phyloP scores from a whole-genome alignment of 371 early-diverging fungal genomes.

The Apophysomyces ossiformis region DNA sequence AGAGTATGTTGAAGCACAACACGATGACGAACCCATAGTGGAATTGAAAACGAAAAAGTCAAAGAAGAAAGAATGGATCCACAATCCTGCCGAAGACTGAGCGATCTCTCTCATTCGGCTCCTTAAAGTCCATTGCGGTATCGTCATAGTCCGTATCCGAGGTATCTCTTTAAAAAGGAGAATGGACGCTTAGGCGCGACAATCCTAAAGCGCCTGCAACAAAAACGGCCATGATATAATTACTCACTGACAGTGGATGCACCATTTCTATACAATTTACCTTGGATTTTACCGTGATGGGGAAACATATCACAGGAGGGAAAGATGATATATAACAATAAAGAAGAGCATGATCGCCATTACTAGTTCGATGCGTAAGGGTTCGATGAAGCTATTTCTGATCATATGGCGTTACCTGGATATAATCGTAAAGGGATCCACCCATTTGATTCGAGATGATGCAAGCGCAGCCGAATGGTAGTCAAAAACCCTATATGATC shows the following conservation, averaged over 20 bases:
- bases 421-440: background rate
- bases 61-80: slow-evolving; percentile 25
- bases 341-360: too few species aligned
- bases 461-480: background rate
- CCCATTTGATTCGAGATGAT: background rate
- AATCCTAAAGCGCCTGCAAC: too few species aligned
- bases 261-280: too few species aligned
- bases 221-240: too few species aligned
- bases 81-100: slow-evolving; percentile 24
- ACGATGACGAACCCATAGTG: slow-evolving; percentile 16
- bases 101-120: too few species aligned
- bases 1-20: slow-evolving; percentile 13
- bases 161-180: background rate
- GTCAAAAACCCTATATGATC: slow-evolving; percentile 5
- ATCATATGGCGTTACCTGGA: background rate
- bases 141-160: background rate
- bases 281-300: too few species aligned
- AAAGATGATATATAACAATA: too few species aligned
- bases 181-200: background rate
- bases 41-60: slow-evolving; percentile 17
- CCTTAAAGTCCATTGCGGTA: too few species aligned
- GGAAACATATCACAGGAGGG: too few species aligned
- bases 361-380: background rate
- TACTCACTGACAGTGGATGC: too few species aligned
- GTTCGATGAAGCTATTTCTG: background rate